Conservation (phyloP, 1,139 yeast genomes). For the Kurtzmaniella quercitrusa region DNA sequence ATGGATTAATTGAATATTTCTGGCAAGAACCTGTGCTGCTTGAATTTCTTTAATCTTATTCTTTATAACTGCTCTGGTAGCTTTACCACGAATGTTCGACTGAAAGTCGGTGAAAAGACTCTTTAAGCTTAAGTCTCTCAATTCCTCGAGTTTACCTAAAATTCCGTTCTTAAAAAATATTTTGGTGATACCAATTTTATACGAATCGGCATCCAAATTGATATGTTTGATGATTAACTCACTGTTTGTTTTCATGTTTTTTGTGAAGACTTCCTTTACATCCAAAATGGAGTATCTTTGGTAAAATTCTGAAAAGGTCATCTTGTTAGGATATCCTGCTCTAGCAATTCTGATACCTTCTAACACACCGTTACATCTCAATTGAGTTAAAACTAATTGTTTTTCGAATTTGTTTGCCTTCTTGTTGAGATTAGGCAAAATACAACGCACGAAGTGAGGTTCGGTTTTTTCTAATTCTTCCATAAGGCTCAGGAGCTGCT, state of each 20-base stretch:
- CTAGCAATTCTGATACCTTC: slow-evolving; percentile 97
- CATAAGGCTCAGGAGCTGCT: slow-evolving; percentile 73
- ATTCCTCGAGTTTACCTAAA: slow-evolving; percentile 77
- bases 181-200: slow-evolving; percentile 80
- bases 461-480: slow-evolving; percentile 73
- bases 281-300: slow-evolving; percentile 68
- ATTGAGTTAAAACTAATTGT: slow-evolving; percentile 75
- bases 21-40: slow-evolving; percentile 67
- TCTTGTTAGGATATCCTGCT: slow-evolving; percentile 93
- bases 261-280: slow-evolving; percentile 42
- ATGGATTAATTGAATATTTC: slow-evolving; percentile 55
- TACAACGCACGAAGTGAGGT: slow-evolving; percentile 97
- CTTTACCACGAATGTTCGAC: slow-evolving; percentile 61
- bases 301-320: slow-evolving; percentile 77
- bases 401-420: slow-evolving; percentile 71
- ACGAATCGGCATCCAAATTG: slow-evolving; percentile 58
- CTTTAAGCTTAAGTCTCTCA: slow-evolving; percentile 64
- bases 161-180: slow-evolving; percentile 94
- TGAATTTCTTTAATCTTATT: slow-evolving; percentile 56
- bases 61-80: slow-evolving; percentile 51
- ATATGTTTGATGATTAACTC: slow-evolving; percentile 62
- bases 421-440: slow-evolving; percentile 81
- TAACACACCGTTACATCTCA: slow-evolving; percentile 94
- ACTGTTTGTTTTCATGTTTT: slow-evolving; percentile 58
- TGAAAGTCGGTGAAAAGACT: slow-evolving; percentile 60